Evolutionary conservation across 805 yeast genomes (phyloP).

Genomic region (Phaffomyces opuntiae): DNA sequence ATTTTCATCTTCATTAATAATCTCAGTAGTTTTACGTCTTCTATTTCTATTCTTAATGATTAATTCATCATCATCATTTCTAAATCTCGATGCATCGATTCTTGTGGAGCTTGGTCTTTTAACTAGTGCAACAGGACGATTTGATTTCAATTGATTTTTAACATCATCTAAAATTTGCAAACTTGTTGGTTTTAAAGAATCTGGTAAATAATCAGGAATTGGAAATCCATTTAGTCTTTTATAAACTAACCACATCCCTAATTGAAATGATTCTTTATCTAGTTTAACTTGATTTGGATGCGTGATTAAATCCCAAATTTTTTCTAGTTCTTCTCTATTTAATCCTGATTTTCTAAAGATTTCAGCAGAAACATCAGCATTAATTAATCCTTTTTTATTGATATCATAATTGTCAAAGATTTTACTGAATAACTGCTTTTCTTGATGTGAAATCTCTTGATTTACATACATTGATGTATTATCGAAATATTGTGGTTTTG

Average conservation of each 20-base stretch:
- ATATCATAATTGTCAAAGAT: constrained; percentile 88
- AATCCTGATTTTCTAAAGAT: constrained; percentile 90
- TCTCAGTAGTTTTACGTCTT: constrained; percentile 14
- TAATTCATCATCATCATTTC: constrained; percentile 67
- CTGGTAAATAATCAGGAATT: constrained; percentile 75
- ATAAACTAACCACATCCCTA: constrained; percentile 95
- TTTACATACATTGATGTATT: constrained; percentile 24
- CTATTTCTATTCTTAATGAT: constrained; percentile 21
- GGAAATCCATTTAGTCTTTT: constrained; percentile 82
- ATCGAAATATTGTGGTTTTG: constrained; percentile 2
- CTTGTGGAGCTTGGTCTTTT: constrained; percentile 23
- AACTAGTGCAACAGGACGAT: constrained; percentile 8
- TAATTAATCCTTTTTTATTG: constrained; percentile 58
- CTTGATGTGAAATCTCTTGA: constrained; percentile 67
- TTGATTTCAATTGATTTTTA: constrained; percentile 40
- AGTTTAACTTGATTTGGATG: constrained; percentile 78
- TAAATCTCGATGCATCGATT: constrained; percentile 43
- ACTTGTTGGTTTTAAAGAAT: constrained; percentile 87
- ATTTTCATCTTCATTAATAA: background rate
- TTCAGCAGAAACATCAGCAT: constrained; percentile 80
- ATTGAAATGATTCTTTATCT: constrained; percentile 88
- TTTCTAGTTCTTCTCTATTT: constrained; percentile 78
- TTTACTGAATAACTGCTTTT: constrained; percentile 77
- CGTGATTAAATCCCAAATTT: constrained; percentile 87
- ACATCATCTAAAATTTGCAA: constrained; percentile 67